phyloP scores from a whole-genome alignment of 1,284 basidiomycete genomes.

The Ganoderma lucidum region DNA sequence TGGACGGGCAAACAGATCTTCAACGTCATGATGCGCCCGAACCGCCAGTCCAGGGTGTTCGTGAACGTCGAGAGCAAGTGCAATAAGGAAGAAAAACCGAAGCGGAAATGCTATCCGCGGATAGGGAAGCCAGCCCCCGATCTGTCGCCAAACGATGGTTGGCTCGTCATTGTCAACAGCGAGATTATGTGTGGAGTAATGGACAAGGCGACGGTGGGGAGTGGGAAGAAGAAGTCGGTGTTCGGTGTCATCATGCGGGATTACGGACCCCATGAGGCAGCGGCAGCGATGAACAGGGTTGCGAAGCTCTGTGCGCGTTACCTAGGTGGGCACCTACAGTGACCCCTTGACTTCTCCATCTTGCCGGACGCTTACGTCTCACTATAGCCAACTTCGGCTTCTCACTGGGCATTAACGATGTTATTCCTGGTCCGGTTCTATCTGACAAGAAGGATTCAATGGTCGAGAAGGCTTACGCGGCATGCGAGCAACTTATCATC shows the following conservation, averaged over 20 bases:
- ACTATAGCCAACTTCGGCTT: conserved; percentile 92
- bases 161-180: conserved; percentile 97
- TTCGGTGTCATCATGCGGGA: conserved; percentile 98
- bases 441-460: conserved; percentile 85
- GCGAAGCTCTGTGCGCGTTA: conserved; percentile 97
- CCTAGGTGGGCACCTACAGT: conserved; percentile 66
- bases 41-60: conserved; percentile 82
- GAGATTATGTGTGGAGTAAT: conserved; percentile 99
- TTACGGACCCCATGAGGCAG: conserved; percentile 95
- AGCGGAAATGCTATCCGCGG: conserved; percentile 63
- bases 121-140: conserved; percentile 78
- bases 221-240: conserved; percentile 99
- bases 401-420: conserved; percentile 98
- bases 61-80: conserved; percentile 99
- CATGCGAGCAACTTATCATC: conserved; percentile 89
- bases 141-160: conserved; percentile 97
- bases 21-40: conserved; percentile 96
- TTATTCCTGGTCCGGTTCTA: conserved; percentile 92
- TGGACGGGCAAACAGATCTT: conserved; percentile 99
- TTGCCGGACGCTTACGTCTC: not conserved
- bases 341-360: not conserved
- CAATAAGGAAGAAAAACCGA: conserved; percentile 90
- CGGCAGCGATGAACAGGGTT: conserved; percentile 94
- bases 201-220: conserved; percentile 98
- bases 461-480: conserved; percentile 90